Percentiles rank a stretch among this genome's conserved stretches.
phyloP scores from a whole-genome alignment of 202 grass and related monocot genomes.

The Saccharum hybrid region DNA sequence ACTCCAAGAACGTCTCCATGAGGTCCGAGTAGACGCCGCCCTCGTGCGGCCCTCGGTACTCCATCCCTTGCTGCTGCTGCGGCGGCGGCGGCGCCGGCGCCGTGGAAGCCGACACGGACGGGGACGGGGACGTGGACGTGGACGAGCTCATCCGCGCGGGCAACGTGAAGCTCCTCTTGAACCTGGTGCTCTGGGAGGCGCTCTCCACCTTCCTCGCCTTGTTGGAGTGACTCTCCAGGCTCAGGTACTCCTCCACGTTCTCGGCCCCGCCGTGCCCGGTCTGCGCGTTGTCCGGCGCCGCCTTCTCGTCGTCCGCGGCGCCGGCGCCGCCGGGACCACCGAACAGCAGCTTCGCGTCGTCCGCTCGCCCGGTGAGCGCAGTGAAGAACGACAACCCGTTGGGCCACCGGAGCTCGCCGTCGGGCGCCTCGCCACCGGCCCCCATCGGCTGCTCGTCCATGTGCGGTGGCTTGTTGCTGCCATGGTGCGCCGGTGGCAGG shows the following conservation, averaged over 20 bases:
- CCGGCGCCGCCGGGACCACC: slow-evolving; percentile 21
- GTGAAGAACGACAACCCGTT: slow-evolving; percentile 95
- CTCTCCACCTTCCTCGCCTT: slow-evolving; percentile 73
- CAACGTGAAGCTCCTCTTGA: slow-evolving; percentile 96
- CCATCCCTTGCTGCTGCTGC: slow-evolving; percentile 60
- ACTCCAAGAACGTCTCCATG: slow-evolving; percentile 96
- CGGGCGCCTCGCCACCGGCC: slow-evolving; percentile 49
- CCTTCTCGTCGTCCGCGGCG: slow-evolving; percentile 36
- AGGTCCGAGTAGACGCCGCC: slow-evolving; percentile 85
- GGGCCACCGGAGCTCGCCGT: slow-evolving; percentile 80
- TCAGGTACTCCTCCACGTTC: slow-evolving; percentile 78
- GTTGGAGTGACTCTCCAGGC: slow-evolving; percentile 80
- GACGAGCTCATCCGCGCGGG: slow-evolving; percentile 76
- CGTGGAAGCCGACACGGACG: slow-evolving; percentile 50
- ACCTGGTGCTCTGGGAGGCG: slow-evolving; percentile 61
- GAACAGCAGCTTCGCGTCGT: slow-evolving; percentile 76
- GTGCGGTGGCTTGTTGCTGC: slow-evolving; percentile 44
- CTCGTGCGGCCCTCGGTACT: slow-evolving; percentile 80
- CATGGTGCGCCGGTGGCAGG: slow-evolving; percentile 51
- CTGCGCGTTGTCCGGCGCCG: slow-evolving; percentile 15
- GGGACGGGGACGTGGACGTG: slow-evolving; percentile 50
- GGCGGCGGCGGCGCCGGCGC: slow-evolving; percentile 22
- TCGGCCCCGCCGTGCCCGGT: slow-evolving; percentile 52
- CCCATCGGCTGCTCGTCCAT: slow-evolving; percentile 59
- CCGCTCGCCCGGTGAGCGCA: slow-evolving; percentile 74